Base-by-base conservation (phyloP, 192 early-diverging fungal species). In the Mortierella claussenii region DNA sequence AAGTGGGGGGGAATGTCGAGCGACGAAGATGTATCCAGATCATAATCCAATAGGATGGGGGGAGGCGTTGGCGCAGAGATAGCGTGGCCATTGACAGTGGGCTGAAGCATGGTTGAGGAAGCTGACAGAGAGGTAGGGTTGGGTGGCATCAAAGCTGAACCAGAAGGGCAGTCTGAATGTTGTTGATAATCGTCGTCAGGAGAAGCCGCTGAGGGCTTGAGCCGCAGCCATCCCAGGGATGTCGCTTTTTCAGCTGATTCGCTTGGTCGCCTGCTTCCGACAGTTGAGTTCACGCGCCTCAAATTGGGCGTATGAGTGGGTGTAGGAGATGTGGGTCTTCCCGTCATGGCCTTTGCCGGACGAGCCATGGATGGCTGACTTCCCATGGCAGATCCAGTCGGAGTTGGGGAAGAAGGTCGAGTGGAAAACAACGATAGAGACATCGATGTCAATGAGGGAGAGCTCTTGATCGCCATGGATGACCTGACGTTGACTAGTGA, bases 381-480 rank as follows among this genome's bases (percentile, higher is more conserved):
- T n/a, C n/a, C n/a, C n/a, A n/a, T n/a, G n/a, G n/a, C n/a, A n/a
- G n/a, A n/a, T n/a, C n/a, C n/a, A 17, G 26, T 20, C 1, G 50
- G 20, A 5, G 1, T 4, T 1, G 60, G 44, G 10, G 54, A 49
- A 33, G 59, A 33, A 12, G 60, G 44, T 9, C 30, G 15, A 15
- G 31, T 6, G 18, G 69, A 65, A 13, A 65, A 52, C 17, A 74
- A 3, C 4, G 56, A 36, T 26, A 66, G 7, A 1, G 55, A 63
- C 2, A 43, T 43, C 23, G 71, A 75, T 1, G 46, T 56, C 46
- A 76, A 50, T 0, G 73, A 67, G 13, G 73, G 73, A 7, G 73
- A 76, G 31, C 73, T 76, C 64, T 76, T 76, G 46, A 76, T 76
- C 0, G 73, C 73, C 62, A 76, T 67, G 0, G 73, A 76, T 7